phyloP scores from a whole-genome alignment of 768 basidiomycete genomes.

The Suillus occidentalis region DNA sequence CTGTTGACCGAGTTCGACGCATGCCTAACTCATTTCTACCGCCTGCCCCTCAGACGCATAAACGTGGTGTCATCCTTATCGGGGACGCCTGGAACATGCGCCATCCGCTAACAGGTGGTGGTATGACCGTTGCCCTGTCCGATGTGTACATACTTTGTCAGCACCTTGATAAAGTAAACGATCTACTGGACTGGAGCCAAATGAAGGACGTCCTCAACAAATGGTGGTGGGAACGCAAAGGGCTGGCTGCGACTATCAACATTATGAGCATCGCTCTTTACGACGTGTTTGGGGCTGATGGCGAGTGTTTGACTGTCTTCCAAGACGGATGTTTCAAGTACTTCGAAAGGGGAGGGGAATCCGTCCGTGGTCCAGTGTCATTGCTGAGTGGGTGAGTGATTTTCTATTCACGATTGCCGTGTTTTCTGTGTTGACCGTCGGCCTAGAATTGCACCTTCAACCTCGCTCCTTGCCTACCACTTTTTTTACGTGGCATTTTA shows the following conservation, averaged over 20 bases:
- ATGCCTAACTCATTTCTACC: slow-evolving; percentile 98
- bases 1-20: slow-evolving; percentile 75
- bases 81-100: slow-evolving; percentile 99
- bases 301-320: slow-evolving; percentile 67
- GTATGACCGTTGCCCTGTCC: slow-evolving; percentile 94
- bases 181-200: slow-evolving; percentile 49
- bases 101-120: slow-evolving; percentile 95
- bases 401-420: background rate
- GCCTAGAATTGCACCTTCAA: slow-evolving; percentile 75
- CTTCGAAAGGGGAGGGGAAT: slow-evolving; percentile 91
- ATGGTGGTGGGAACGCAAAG: slow-evolving; percentile 90
- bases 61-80: slow-evolving; percentile 76
- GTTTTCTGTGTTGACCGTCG: background rate
- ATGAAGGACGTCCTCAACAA: slow-evolving; percentile 52
- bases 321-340: slow-evolving; percentile 94
- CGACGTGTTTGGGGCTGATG: slow-evolving; percentile 91
- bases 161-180: slow-evolving; percentile 49
- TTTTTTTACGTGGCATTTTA: slow-evolving; percentile 97
- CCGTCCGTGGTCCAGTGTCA: slow-evolving; percentile 84
- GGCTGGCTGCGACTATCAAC: slow-evolving; percentile 83
- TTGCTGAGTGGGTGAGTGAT: slow-evolving; percentile 78
- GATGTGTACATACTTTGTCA: slow-evolving; percentile 77
- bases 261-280: slow-evolving; percentile 92
- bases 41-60: slow-evolving; percentile 64
- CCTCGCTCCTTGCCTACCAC: slow-evolving; percentile 78